Evolutionary conservation across 1,284 basidiomycete genomes (phyloP).

Genomic region (Athelia sp.): DNA sequence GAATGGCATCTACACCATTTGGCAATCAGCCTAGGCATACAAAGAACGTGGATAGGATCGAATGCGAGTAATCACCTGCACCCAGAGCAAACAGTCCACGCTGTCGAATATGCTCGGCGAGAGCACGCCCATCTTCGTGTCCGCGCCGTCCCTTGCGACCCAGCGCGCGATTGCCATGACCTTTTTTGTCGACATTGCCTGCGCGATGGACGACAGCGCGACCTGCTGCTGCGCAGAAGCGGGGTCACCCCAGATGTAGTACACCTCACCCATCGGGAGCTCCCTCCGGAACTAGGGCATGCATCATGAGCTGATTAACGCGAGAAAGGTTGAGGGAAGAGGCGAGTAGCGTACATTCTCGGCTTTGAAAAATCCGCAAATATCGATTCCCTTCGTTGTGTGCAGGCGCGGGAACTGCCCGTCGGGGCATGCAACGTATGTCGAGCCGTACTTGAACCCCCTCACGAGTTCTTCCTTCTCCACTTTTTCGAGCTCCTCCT

Average conservation of each 20-base stretch:
- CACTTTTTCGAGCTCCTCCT: slow-evolving; percentile 40
- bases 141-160: slow-evolving; percentile 68
- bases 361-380: slow-evolving; percentile 77
- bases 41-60: background rate
- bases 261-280: slow-evolving; percentile 80
- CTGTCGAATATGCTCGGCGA: slow-evolving; percentile 57
- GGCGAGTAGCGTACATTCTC: slow-evolving; percentile 47
- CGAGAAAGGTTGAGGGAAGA: slow-evolving; percentile 1
- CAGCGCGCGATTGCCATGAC: slow-evolving; percentile 78
- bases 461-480: slow-evolving; percentile 73
- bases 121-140: slow-evolving; percentile 84
- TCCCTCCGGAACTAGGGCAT: slow-evolving; percentile 76
- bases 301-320: background rate
- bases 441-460: slow-evolving; percentile 92
- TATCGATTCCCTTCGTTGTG: slow-evolving; percentile 81
- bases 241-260: slow-evolving; percentile 82
- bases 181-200: slow-evolving; percentile 69
- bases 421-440: slow-evolving; percentile 82
- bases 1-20: slow-evolving; percentile 83
- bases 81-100: slow-evolving; percentile 80
- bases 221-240: slow-evolving; percentile 70
- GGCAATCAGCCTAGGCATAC: background rate
- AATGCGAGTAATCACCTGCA: slow-evolving; percentile 53
- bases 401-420: slow-evolving; percentile 68
- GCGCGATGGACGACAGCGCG: slow-evolving; percentile 80